Percentiles rank a stretch among this genome's conserved stretches.
These are phyloP conservation scores for Pyrus hybrid DNA, from an alignment of 331 rosid genomes.

Conservation along the genomic window DNA sequence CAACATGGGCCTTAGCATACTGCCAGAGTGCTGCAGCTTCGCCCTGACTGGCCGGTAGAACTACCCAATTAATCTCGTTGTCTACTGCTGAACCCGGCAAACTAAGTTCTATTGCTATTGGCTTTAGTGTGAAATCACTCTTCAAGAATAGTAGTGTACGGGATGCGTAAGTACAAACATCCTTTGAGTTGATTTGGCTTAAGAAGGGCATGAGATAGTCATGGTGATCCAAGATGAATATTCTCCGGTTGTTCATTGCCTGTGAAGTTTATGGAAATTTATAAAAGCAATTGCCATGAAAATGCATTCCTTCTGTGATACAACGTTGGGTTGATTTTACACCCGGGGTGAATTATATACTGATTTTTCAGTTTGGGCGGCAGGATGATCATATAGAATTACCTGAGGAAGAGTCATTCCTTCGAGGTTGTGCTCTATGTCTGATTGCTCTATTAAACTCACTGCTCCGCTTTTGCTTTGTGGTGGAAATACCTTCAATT, in stretches of 20 bases:
- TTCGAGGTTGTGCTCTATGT: slow-evolving; percentile 48
- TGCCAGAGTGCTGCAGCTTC: slow-evolving; percentile 70
- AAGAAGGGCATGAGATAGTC: slow-evolving; percentile 62
- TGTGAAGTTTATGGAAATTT: not conserved
- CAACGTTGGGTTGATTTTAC: no score
- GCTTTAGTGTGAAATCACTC: slow-evolving; percentile 50
- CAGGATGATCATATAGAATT: not conserved
- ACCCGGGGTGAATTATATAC: no score
- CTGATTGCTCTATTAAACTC: slow-evolving; percentile 34
- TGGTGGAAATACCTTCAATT: slow-evolving; percentile 50
- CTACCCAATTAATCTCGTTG: slow-evolving; percentile 22
- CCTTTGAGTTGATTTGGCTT: slow-evolving; percentile 37
- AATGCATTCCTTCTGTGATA: no score
- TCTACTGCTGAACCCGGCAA: slow-evolving; percentile 21
- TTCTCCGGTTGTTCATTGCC: slow-evolving; percentile 45
- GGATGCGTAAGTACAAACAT: slow-evolving; percentile 50
- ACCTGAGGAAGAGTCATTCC: slow-evolving; percentile 50
- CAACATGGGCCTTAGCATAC: slow-evolving; percentile 70
- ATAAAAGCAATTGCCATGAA: not conserved
- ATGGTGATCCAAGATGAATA: slow-evolving; percentile 63
- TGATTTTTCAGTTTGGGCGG: not conserved
- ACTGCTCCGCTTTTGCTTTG: slow-evolving; percentile 29
- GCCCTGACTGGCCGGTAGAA: slow-evolving; percentile 46
- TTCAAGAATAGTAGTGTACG: slow-evolving; percentile 59
- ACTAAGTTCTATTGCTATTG: slow-evolving; percentile 67